Base-by-base conservation (phyloP, 306 rosid species). In the Canavalia gladiata region DNA sequence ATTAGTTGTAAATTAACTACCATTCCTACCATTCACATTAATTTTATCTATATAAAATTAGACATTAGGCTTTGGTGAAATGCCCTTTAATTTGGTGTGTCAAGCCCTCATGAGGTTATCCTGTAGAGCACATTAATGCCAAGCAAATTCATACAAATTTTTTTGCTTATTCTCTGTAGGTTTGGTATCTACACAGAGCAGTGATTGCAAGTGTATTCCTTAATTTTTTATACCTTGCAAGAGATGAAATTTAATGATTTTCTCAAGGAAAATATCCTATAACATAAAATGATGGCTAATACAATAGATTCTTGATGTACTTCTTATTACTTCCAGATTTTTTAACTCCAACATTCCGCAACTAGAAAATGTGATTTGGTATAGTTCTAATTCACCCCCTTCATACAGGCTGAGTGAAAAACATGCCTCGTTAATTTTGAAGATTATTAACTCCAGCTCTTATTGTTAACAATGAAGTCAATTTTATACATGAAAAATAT, bases 221-320 rank as follows among this genome's bases (percentile, higher is more conserved):
- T 35, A 25, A 35, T 63, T 35, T 35, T 35, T 13, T 8, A 45
- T 46, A 49, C 41, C 25, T 67, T 46, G 39, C 73, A 45, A 68
- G 18, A 28, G 73, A 68, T 29, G 74, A 68, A 29, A 47, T 67
- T 35, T 8, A 66, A 65, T 66, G 35, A 66, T 41, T 65, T 65
- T 65, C 46, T 65, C 13, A 65, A 65, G 71, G 50, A 3, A n/a
- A 64, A 35, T 63, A 13, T 1, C 11, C 25, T 18, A 18, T 37
- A 11, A 37, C 41, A 12, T 13, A 13, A 64, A 58, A 64, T 5
- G 29, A 64, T 64, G 69, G n/a, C 6, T 13, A 65, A 41, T 62
- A 35, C 35, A 8, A 60, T 33, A 62, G 68, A 62, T 11, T 62
- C 8, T 60, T 60, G 25, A 18, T 18, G 25, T 18, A 18, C 25